Evolutionary conservation across 1,284 basidiomycete genomes (phyloP), one percentile per base, ranked within the genome.

Genomic region (Inonotus obliquus): DNA sequence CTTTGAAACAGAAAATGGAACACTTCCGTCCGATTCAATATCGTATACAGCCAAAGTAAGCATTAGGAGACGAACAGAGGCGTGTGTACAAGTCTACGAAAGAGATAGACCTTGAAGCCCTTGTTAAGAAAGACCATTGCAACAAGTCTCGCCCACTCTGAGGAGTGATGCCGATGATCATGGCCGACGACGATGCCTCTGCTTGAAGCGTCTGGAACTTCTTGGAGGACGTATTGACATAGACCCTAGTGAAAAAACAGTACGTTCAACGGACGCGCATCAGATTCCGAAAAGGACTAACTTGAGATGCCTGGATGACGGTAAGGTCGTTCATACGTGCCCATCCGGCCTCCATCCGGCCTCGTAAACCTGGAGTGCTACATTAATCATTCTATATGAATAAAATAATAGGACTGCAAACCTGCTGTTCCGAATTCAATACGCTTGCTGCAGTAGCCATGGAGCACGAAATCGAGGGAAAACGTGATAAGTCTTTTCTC

Each of bases 381-480:
- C 54, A 13, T 54, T n/a, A 61, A 57, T 11, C 13, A 14, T 19
- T 9, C 29, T 35, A 17, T 6, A 14, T 17, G 17, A 56, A 25
- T 25, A n/a, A n/a, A 47, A 58, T 2, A 29, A 35, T 17, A 47
- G 38, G 51, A 39, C 54, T 62, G 13, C 67, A 57, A 69, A 91
- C 91, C 91, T 63, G 92, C 92, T 35, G 92, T 94, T 5, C 92
- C 92, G 70, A 94, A 94, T 63, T 88, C 83, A 66, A 94, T 93
- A 25, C 92, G 82, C 13, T 77, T 74, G 65, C 87, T 89, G 69
- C 21, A 52, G 27, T 37, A 48, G 44, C 3, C 39, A 48, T 37
- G 3, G 21, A 39, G 56, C 29, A 13, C 59, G 35, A 39, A 14
- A 17, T 57, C 56, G 21, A 56, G 66, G 49, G 62, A 25, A n/a